Percentiles rank a stretch among this genome's conserved stretches.
phyloP scores from a whole-genome alignment of 2,329 filamentous ascomycete species.

The Colletotrichum sp. region DNA sequence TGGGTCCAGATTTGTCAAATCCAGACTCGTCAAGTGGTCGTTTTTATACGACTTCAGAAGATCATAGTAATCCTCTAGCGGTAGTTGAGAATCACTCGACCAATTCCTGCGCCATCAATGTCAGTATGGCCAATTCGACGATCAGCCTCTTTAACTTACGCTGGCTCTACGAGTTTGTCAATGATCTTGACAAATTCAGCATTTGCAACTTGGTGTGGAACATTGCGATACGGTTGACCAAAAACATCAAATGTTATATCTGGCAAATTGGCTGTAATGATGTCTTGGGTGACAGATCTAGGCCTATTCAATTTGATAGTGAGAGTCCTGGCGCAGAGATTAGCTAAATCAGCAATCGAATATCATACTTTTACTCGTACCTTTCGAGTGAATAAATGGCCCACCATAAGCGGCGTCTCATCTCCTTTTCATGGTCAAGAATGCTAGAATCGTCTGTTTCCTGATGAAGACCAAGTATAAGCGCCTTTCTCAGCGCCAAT shows the following conservation, averaged over 20 bases:
- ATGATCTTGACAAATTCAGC: slow-evolving; percentile 31
- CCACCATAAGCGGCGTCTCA: slow-evolving; percentile 30
- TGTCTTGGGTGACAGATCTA: slow-evolving; percentile 23
- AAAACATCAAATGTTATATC: fast-evolving
- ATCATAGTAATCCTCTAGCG: slow-evolving; percentile 1
- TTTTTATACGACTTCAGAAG: slow-evolving; percentile 34
- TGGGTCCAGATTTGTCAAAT: slow-evolving; percentile 29
- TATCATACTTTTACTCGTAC: neutral
- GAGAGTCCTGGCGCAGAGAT: slow-evolving; percentile 6
- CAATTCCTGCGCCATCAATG: neutral
- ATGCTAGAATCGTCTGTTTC: slow-evolving; percentile 24
- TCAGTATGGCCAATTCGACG: neutral
- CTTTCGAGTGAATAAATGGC: slow-evolving; percentile 31
- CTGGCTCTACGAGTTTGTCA: slow-evolving; percentile 29
- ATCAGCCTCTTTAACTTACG: slow-evolving; percentile 6
- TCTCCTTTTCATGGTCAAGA: slow-evolving; percentile 23
- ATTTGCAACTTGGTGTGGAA: slow-evolving; percentile 34
- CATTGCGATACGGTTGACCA: slow-evolving; percentile 20
- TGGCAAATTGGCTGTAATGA: slow-evolving; percentile 25
- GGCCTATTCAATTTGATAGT: slow-evolving; percentile 28
- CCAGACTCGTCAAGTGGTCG: slow-evolving; percentile 27
- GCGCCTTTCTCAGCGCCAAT: slow-evolving; percentile 28
- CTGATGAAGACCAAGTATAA: slow-evolving; percentile 30
- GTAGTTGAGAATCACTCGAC: neutral
- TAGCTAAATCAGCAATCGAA: neutral